Evolutionary conservation across 2,329 filamentous ascomycete genomes (phyloP), one percentile per base, ranked within the genome.

Genomic region (Thielaviopsis punctulata): DNA sequence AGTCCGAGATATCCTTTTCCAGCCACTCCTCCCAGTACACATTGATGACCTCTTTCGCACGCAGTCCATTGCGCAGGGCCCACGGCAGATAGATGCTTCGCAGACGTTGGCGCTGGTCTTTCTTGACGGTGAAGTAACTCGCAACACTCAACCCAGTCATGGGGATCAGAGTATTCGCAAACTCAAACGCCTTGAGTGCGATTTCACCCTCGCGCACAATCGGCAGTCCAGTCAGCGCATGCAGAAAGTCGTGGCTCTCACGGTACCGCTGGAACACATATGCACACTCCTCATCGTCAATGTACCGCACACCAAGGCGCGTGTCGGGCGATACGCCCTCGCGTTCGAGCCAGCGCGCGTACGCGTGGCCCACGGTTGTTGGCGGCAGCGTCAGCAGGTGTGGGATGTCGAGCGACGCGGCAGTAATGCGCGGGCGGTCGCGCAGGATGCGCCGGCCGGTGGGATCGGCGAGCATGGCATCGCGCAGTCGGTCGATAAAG

Each of bases 201-300:
- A 98, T 77, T 71, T 98, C 92, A 23, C 92, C 92, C 70, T 98
- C 92, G n/a, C 88, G 77, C 57, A 95, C 83, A 43, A 93, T 79
- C 0, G 92, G 92, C 47, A 98, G 68, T 0, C 90, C 90, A 0
- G 89, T 95, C 50, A 98, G 72, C 0, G 92, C 90, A 66, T 98
- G 92, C 69, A 93, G 95, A 67, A 98, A 95, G 65, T 98, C 92
- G 66, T 98, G 92, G 59, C 85, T 94, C 68, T 98, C 92, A 56
- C 92, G 81, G 67, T 98, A 98, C 51, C 92, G 80, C 71, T 96
- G 92, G 85, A 98, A 93, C 18, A 96, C 92, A 69, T 96, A 98
- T 33, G 92, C 92, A 64, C 89, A 94, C 68, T 98, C 92, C 60
- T 84, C 82, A 63, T 96, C 82, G 65, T 96, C 89, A 56, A 98